phyloP scores from a whole-genome alignment of 2,329 filamentous ascomycete species.

The Podosphaera fusca region DNA sequence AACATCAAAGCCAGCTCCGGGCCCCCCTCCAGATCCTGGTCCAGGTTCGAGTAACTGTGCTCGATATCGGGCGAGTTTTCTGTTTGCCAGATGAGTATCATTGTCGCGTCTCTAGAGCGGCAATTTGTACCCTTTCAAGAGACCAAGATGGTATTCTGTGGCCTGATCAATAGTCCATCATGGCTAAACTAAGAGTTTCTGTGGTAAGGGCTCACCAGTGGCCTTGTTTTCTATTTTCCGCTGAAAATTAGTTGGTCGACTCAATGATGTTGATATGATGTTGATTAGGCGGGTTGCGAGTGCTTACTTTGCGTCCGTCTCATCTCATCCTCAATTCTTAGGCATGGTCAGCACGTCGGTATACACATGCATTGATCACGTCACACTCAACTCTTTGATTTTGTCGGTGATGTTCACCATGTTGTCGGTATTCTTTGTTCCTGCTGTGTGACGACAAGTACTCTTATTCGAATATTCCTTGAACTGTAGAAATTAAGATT shows the following conservation, averaged over 20 bases:
- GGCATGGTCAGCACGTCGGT: conserved; percentile 5
- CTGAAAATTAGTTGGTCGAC: not conserved
- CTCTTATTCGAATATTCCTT: too few species aligned
- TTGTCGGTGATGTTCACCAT: conserved; percentile 99
- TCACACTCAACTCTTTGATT: conserved; percentile 72
- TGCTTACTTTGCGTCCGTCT: conserved; percentile 81
- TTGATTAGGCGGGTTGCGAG: conserved; percentile 1
- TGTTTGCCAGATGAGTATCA: conserved; percentile 18
- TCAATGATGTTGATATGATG: not conserved
- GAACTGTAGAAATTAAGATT: too few species aligned
- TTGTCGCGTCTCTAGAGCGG: not conserved
- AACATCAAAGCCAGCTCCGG: conserved; percentile 57
- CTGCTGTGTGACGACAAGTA: too few species aligned
- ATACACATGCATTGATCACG: not conserved
- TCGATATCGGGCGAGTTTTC: conserved; percentile 84
- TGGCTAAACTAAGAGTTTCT: conserved; percentile 2
- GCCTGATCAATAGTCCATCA: conserved; percentile 6
- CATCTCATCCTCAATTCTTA: conserved; percentile 99
- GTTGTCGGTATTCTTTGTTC: conserved; percentile 15
- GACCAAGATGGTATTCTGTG: conserved; percentile 87
- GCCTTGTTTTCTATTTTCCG: conserved; percentile 70
- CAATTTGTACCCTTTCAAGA: conserved; percentile 79
- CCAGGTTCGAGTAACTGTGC: conserved; percentile 85
- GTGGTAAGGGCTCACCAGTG: conserved; percentile 43
- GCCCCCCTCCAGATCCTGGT: conserved; percentile 31